These are phyloP conservation scores for Pyrenophora tritici-repentis DNA, from an alignment of 2,329 filamentous ascomycete species.

Conservation along the genomic window DNA sequence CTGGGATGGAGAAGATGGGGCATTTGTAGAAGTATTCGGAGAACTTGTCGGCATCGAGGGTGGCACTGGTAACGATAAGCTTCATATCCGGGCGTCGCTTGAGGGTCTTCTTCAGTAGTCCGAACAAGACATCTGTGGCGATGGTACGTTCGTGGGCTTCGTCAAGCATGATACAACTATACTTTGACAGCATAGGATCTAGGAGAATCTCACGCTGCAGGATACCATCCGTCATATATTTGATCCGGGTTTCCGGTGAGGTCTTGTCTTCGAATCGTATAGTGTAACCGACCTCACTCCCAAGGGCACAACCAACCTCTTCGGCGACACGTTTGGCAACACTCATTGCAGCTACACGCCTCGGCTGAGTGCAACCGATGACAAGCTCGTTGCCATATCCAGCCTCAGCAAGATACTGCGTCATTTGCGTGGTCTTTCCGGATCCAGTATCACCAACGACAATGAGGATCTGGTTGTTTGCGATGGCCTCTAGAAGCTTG, in stretches of 20 bases:
- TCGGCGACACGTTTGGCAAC: constrained; percentile 97
- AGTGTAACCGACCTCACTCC: constrained; percentile 96
- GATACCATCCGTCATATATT: constrained; percentile 99
- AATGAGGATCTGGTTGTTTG: constrained; percentile 87
- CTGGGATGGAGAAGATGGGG: constrained; percentile 95
- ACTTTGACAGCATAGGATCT: constrained; percentile 87
- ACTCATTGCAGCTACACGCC: constrained; percentile 97
- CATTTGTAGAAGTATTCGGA: constrained; percentile 94
- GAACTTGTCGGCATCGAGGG: constrained; percentile 96
- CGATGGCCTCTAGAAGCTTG: constrained; percentile 84
- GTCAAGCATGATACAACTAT: constrained; percentile 97
- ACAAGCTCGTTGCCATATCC: constrained; percentile 87
- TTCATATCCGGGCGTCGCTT: constrained; percentile 85
- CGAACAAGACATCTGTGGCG: constrained; percentile 97
- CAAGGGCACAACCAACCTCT: constrained; percentile 91
- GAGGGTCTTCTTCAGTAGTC: constrained; percentile 88
- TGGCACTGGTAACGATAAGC: constrained; percentile 99
- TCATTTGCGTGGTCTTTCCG: constrained; percentile 95
- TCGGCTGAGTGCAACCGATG: constrained; percentile 94
- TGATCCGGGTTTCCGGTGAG: constrained; percentile 83
- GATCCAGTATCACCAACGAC: constrained; percentile 97
- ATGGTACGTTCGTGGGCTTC: constrained; percentile 98
- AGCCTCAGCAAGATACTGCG: constrained; percentile 91
- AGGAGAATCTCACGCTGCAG: constrained; percentile 95
- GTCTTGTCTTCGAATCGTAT: constrained; percentile 99